phyloP scores from a whole-genome alignment of 2,329 filamentous ascomycete species.

The Exophiala dermatitidis region DNA sequence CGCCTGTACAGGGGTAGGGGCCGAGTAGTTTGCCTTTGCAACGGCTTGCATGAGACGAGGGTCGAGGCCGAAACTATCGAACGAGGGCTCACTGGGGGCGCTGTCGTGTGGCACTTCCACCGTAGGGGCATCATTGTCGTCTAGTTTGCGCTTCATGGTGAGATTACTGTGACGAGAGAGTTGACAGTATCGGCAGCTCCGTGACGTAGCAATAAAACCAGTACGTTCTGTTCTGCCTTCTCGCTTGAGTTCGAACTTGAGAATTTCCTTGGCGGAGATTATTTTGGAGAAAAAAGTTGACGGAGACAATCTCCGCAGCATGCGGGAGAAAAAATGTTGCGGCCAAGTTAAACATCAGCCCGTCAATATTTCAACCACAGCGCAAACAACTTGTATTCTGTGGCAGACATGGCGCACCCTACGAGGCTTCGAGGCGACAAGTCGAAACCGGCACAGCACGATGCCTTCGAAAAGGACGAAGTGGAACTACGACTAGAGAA shows the following conservation, averaged over 20 bases:
- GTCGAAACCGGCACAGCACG: not conserved
- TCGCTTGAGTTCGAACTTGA: not conserved
- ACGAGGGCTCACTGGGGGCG: constrained; percentile 44
- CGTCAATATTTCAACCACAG: not conserved
- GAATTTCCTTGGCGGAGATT: not conserved
- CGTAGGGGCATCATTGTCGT: constrained; percentile 42
- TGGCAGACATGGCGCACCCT: constrained; percentile 1
- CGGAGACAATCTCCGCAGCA: not conserved
- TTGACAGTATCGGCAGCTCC: not conserved
- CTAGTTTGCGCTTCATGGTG: constrained; percentile 45
- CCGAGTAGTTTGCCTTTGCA: constrained; percentile 72
- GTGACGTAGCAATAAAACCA: too few relatives aligned
- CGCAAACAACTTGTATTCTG: not conserved
- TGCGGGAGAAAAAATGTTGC: not conserved
- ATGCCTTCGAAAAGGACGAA: constrained; percentile 61
- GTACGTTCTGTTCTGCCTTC: too few relatives aligned
- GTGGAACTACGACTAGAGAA: constrained; percentile 80
- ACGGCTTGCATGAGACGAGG: constrained; percentile 78
- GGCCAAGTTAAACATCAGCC: not conserved
- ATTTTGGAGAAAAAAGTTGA: constrained; percentile 1
- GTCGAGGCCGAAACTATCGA: constrained; percentile 73
- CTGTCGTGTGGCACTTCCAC: constrained; percentile 27
- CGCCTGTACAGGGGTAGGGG: constrained; percentile 81
- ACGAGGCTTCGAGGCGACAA: not conserved
- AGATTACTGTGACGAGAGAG: not conserved